Evolutionary conservation across 495 filamentous ascomycete genomes (phyloP).

Genomic region (Mytilinidion resinicola): DNA sequence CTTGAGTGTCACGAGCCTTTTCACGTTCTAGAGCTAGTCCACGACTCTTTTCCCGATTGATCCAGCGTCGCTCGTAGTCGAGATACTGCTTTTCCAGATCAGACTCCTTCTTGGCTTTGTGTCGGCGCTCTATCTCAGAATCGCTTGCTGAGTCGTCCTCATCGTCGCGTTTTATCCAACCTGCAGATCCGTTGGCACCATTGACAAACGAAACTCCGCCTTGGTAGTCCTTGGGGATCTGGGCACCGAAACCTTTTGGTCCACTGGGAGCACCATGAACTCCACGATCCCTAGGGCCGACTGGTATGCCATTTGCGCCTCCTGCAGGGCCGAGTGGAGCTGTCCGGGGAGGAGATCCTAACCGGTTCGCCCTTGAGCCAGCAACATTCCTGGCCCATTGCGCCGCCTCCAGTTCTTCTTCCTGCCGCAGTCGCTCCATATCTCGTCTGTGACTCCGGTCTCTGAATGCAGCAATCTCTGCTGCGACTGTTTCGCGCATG

Average conservation of each 20-base stretch:
- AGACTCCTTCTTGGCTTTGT: slow-evolving; percentile 60
- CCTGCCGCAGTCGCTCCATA: slow-evolving; percentile 73
- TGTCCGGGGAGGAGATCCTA: slow-evolving; percentile 61
- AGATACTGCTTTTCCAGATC: slow-evolving; percentile 77
- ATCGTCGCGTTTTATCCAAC: slow-evolving; percentile 60
- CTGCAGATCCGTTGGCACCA: slow-evolving; percentile 58
- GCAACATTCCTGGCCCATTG: slow-evolving; percentile 69
- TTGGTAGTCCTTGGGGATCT: slow-evolving; percentile 71
- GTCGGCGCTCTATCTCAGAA: slow-evolving; percentile 69
- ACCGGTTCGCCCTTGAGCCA: slow-evolving; percentile 55
- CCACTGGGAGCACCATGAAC: slow-evolving; percentile 75
- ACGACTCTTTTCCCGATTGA: slow-evolving; percentile 77
- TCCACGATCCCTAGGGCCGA: slow-evolving; percentile 69
- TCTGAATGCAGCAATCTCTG: slow-evolving; percentile 89
- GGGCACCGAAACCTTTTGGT: slow-evolving; percentile 63
- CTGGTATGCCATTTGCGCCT: slow-evolving; percentile 73
- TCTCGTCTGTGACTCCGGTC: slow-evolving; percentile 83
- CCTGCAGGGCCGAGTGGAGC: slow-evolving; percentile 66
- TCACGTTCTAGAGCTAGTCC: slow-evolving; percentile 80
- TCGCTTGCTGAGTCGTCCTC: slow-evolving; percentile 88
- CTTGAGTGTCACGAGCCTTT: slow-evolving; percentile 67
- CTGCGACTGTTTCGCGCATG: slow-evolving; percentile 92
- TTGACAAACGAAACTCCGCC: slow-evolving; percentile 85
- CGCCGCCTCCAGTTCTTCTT: slow-evolving; percentile 87
- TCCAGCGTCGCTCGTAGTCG: slow-evolving; percentile 82